A percentile compares a stretch with the other conserved stretches of the same genome.
phyloP scores from a whole-genome alignment of 2,329 filamentous ascomycete species.

The Aspergillus tamarii region DNA sequence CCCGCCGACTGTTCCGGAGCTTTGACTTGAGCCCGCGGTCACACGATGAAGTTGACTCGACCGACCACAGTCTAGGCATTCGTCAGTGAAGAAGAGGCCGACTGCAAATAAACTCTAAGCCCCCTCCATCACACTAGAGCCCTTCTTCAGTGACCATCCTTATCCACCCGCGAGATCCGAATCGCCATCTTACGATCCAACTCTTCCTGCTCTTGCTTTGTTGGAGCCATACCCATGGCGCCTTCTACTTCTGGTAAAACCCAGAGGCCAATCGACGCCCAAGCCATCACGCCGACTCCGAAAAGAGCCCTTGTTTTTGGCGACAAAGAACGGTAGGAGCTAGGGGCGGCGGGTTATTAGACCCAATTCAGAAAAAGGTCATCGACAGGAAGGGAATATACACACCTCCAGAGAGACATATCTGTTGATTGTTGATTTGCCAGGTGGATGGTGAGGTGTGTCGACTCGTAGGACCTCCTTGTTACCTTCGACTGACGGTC shows the following conservation, averaged over 20 bases:
- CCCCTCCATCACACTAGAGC: not conserved
- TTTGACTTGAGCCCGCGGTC: conserved; percentile 5
- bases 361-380: not conserved
- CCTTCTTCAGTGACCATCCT: conserved; percentile 24
- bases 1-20: not conserved
- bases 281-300: conserved; percentile 74
- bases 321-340: conserved; percentile 72
- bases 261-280: conserved; percentile 74
- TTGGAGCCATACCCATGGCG: conserved; percentile 71
- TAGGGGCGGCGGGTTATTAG: conserved; percentile 33
- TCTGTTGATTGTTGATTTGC: not conserved
- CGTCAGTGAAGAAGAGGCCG: conserved; percentile 2
- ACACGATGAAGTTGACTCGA: conserved; percentile 10
- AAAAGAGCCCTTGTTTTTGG: conserved; percentile 71
- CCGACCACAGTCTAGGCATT: not conserved
- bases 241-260: conserved; percentile 73
- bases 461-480: not conserved
- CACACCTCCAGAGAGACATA: conserved; percentile 46
- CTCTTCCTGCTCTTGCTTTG: conserved; percentile 71
- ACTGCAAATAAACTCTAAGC: conserved; percentile 3
- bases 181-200: conserved; percentile 54
- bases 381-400: not conserved
- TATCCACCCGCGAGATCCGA: conserved; percentile 38
- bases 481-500: not conserved
- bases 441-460: not conserved